phyloP scores from a whole-genome alignment of 805 yeast species.

The Komagataella pastoris region DNA sequence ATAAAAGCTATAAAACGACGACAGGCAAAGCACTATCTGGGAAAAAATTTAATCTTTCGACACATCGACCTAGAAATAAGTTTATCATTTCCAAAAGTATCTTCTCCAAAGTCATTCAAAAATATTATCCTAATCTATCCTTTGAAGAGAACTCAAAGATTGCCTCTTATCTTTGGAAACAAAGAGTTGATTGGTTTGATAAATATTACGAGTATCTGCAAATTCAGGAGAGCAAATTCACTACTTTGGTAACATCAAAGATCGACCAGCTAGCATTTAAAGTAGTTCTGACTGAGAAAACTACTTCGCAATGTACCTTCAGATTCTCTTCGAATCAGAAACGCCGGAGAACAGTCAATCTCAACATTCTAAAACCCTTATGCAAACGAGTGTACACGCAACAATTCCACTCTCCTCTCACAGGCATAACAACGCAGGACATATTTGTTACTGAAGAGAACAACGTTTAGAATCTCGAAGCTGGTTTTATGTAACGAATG shows the following conservation, averaged over 20 bases:
- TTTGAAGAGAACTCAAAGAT: background rate
- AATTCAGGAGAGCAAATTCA: background rate
- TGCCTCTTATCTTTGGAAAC: background rate
- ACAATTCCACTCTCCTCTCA: background rate
- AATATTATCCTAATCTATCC: background rate
- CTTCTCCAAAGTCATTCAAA: background rate
- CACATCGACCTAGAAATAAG: conserved; percentile 4
- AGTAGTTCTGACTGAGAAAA: background rate
- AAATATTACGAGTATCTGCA: background rate
- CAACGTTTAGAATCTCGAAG: too few species aligned
- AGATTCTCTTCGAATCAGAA: background rate
- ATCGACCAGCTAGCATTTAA: background rate
- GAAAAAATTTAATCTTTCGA: background rate
- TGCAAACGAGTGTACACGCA: background rate
- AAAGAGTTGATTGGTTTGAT: background rate
- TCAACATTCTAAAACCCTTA: background rate
- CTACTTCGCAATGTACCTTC: background rate
- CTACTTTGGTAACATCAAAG: background rate
- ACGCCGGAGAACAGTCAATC: background rate
- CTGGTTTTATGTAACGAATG: background rate
- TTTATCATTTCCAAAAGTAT: conserved; percentile 5
- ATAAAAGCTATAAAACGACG: background rate
- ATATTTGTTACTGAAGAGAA: background rate
- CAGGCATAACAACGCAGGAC: background rate
- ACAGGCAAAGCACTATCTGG: background rate